These are phyloP conservation scores for Glycine soja DNA, from an alignment of 306 rosid genomes.

Conservation along the genomic window DNA sequence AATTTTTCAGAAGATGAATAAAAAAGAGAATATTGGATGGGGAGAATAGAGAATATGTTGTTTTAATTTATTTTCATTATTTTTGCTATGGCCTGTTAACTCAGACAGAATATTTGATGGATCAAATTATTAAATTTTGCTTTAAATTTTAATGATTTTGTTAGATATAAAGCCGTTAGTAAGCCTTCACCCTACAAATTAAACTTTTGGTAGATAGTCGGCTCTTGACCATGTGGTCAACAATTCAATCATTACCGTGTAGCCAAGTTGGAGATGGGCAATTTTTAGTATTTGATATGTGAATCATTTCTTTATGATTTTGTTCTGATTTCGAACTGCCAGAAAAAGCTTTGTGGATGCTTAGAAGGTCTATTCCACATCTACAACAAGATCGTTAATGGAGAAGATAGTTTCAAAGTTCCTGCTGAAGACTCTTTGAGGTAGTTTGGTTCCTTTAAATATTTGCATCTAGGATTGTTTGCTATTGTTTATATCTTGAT, in stretches of 20 bases:
- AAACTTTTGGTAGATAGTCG: constrained; percentile 1
- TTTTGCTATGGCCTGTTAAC: constrained; percentile 33
- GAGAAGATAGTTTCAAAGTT: constrained; percentile 90
- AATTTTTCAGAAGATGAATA: background rate
- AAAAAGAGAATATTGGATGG: constrained; percentile 16
- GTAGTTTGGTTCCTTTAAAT: constrained; percentile 51
- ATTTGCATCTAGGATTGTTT: constrained; percentile 30
- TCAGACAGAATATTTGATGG: background rate
- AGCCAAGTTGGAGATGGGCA: background rate
- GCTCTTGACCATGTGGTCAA: constrained; percentile 22
- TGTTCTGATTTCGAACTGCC: constrained; percentile 71
- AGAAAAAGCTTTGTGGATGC: constrained; percentile 93
- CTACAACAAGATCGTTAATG: constrained; percentile 81
- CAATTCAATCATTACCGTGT: background rate
- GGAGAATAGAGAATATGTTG: constrained; percentile 13
- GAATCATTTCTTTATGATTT: constrained; percentile 36
- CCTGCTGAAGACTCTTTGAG: constrained; percentile 94
- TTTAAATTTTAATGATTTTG: constrained; percentile 5
- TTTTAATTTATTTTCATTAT: constrained; percentile 18
- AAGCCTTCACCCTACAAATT: constrained; percentile 9
- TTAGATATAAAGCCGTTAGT: background rate
- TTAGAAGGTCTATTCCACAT: constrained; percentile 92
- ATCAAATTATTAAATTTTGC: constrained; percentile 1
- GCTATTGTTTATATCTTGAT: constrained; percentile 40
- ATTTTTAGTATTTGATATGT: background rate